Conservation (phyloP, 2,329 filamentous ascomycete species). For the Biscogniauxia sp. region DNA sequence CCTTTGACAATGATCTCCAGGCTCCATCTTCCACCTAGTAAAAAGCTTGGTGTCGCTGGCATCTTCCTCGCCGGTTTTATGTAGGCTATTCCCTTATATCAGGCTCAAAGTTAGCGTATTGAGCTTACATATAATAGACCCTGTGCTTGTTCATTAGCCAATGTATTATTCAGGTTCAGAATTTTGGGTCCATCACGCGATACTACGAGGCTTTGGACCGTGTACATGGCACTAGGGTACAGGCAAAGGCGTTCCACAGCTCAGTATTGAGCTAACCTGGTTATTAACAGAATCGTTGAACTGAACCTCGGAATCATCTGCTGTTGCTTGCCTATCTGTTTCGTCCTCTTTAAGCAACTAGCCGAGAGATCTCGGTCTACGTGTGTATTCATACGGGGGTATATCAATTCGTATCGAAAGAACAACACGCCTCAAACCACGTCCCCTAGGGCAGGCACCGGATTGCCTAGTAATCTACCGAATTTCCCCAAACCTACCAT, state of each 20-base stretch:
- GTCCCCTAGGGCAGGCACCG: too few relatives aligned
- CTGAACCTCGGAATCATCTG: neutral
- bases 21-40: neutral
- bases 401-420: neutral
- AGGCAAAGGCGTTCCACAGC: neutral
- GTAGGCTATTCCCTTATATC: neutral
- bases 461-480: neutral
- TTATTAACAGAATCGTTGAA: neutral
- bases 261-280: neutral
- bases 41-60: neutral
- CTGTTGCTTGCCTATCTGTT: neutral
- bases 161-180: neutral
- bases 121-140: neutral
- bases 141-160: neutral
- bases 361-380: neutral
- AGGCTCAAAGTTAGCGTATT: neutral
- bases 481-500: neutral
- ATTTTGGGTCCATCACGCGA: neutral
- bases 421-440: too few relatives aligned
- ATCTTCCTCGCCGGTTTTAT: neutral
- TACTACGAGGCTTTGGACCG: neutral
- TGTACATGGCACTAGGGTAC: neutral
- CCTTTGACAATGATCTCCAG: neutral
- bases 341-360: neutral
- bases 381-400: neutral